phyloP scores from a whole-genome alignment of 345 rosid genomes.

The Nephelium lappaceum region DNA sequence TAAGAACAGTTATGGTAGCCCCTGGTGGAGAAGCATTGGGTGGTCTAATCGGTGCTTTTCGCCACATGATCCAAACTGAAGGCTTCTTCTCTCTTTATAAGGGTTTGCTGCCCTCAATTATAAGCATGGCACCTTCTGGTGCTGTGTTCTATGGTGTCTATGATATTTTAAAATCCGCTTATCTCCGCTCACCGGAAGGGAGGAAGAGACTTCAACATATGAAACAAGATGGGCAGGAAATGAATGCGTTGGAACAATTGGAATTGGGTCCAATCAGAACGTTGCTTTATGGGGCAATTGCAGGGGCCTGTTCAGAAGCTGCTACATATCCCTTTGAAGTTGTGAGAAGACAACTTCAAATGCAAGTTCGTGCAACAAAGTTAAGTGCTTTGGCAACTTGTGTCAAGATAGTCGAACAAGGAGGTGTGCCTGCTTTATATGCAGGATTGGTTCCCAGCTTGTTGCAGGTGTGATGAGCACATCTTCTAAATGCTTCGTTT shows the following conservation, averaged over 20 bases:
- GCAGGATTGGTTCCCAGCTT: slow-evolving; percentile 85
- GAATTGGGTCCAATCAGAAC: slow-evolving; percentile 86
- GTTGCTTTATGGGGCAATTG: slow-evolving; percentile 79
- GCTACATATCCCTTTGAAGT: slow-evolving; percentile 96
- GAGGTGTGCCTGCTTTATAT: slow-evolving; percentile 88
- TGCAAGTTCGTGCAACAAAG: slow-evolving; percentile 69
- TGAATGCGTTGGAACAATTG: slow-evolving; percentile 71
- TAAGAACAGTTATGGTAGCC: slow-evolving; percentile 84
- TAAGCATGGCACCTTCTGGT: slow-evolving; percentile 90
- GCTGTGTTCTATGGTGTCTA: slow-evolving; percentile 95
- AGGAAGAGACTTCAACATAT: slow-evolving; percentile 61
- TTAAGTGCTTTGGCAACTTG: slow-evolving; percentile 69
- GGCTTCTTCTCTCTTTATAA: slow-evolving; percentile 91
- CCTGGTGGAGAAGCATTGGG: slow-evolving; percentile 94
- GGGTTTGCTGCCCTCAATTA: slow-evolving; percentile 76
- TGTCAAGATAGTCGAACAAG: slow-evolving; percentile 67
- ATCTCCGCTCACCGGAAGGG: slow-evolving; percentile 82
- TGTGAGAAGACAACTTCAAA: slow-evolving; percentile 89
- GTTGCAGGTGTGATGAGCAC: slow-evolving; percentile 62
- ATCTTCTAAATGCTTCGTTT: background rate
- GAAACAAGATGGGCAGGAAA: slow-evolving; percentile 64
- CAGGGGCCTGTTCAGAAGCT: slow-evolving; percentile 92
- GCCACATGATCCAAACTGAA: slow-evolving; percentile 76
- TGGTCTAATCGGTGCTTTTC: slow-evolving; percentile 75
- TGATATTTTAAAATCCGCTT: slow-evolving; percentile 78